Evolutionary conservation across 129 eudicot species (phyloP).

Genomic region (Erigeron canadensis): DNA sequence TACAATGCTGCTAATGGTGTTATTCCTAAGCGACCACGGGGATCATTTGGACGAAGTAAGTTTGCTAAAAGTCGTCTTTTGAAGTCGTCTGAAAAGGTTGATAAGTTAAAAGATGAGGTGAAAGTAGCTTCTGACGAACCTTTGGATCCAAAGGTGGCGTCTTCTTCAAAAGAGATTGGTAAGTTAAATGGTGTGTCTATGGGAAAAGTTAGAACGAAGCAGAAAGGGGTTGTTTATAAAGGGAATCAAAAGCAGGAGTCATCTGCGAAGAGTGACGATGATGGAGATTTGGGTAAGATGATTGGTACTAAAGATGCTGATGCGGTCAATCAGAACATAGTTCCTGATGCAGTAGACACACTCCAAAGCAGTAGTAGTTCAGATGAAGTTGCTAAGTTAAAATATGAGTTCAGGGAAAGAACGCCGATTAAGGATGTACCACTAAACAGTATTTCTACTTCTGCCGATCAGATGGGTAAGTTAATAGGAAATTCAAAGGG

Average conservation of each 20-base stretch:
- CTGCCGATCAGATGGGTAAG: constrained; percentile 25
- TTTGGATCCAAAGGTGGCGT: not conserved
- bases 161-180: constrained; percentile 20
- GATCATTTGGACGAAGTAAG: constrained; percentile 58
- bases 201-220: constrained; percentile 13
- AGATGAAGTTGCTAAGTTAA: constrained; percentile 26
- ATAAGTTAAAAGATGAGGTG: constrained; percentile 27
- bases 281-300: constrained; percentile 26
- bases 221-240: not conserved
- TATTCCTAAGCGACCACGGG: constrained; percentile 76
- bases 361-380: not conserved
- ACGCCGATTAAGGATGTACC: constrained; percentile 18
- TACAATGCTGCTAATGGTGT: constrained; percentile 29
- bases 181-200: constrained; percentile 29
- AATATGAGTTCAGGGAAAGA: constrained; percentile 10
- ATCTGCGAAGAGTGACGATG: not conserved
- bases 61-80: constrained; percentile 23
- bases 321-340: too few relatives aligned
- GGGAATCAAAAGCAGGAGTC: constrained; percentile 18
- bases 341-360: too few relatives aligned
- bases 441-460: constrained; percentile 15
- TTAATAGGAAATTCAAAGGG: constrained; percentile 29
- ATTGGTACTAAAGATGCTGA: constrained; percentile 11
- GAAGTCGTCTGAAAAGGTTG: constrained; percentile 35
- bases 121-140: constrained; percentile 20